Evolutionary conservation across 768 basidiomycete species (phyloP).

Genomic region (Agrocybe praecox): DNA sequence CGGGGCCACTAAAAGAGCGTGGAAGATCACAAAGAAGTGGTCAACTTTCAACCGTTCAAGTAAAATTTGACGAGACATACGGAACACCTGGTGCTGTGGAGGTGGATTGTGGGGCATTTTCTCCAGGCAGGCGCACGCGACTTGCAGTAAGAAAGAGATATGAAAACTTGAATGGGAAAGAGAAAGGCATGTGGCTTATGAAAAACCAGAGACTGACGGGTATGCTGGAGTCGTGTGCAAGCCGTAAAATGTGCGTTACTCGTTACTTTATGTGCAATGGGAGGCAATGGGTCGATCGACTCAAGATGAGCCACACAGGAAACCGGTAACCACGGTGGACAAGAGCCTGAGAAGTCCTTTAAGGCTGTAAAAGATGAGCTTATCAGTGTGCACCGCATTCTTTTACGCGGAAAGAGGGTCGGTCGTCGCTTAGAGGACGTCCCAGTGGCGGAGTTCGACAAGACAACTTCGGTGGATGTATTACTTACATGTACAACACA

Average conservation of each 20-base stretch:
- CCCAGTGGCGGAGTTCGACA: no score
- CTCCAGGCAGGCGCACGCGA: constrained; percentile 53
- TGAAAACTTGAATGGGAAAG: constrained; percentile 49
- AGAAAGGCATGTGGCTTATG: constrained; percentile 23
- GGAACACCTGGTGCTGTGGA: constrained; percentile 19
- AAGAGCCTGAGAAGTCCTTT: background rate
- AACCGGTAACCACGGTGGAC: background rate
- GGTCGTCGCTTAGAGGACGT: no score
- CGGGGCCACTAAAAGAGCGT: constrained; percentile 16
- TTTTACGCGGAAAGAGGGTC: no score
- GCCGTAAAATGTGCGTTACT: background rate
- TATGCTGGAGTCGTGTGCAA: no score
- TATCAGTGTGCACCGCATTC: background rate
- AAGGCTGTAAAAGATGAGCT: background rate
- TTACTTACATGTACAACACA: no score
- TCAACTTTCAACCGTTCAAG: background rate
- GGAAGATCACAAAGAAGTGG: background rate
- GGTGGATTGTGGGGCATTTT: constrained; percentile 20
- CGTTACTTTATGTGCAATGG: background rate
- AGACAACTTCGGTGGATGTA: no score
- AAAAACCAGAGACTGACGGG: no score
- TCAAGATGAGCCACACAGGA: background rate
- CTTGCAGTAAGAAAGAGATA: constrained; percentile 56
- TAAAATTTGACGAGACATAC: constrained; percentile 2
- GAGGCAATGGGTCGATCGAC: background rate